A percentile compares a stretch with the other conserved stretches of the same genome.
Conservation (phyloP, 2,329 filamentous ascomycete genomes). For the Hymenoscyphus occultus region DNA sequence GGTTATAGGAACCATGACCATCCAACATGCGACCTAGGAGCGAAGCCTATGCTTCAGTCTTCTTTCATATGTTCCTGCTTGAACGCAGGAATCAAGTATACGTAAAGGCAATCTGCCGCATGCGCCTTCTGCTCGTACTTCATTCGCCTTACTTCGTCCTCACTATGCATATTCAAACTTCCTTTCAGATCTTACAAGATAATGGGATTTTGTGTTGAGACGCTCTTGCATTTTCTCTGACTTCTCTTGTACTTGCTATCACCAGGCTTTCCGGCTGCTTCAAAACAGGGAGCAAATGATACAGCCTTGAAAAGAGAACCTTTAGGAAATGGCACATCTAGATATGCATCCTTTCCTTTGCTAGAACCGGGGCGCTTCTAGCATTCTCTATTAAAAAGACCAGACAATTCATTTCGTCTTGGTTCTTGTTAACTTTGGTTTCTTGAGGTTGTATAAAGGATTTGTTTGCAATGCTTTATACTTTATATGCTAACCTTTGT, state of each 20-base stretch:
- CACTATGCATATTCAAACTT: not conserved
- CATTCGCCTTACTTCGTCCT: not conserved
- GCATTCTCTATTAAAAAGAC: conserved; percentile 1
- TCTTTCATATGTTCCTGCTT: no score
- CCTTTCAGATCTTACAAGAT: conserved; percentile 1
- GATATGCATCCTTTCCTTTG: conserved; percentile 6
- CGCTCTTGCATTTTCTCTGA: conserved; percentile 3
- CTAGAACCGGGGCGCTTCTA: not conserved
- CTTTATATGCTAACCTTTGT: not conserved
- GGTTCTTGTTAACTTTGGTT: not conserved
- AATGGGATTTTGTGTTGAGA: not conserved
- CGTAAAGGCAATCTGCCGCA: conserved; percentile 1
- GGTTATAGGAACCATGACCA: no score
- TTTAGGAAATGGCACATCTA: not conserved
- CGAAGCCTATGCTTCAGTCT: no score
- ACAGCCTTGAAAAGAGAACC: not conserved
- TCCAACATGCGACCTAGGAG: no score
- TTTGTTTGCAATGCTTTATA: not conserved
- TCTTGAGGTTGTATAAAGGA: not conserved
- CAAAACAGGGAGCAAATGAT: not conserved
- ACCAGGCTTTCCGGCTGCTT: not conserved
- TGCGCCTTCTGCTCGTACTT: not conserved
- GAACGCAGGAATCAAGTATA: no score
- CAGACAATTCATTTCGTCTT: not conserved
- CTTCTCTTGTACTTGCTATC: conserved; percentile 2